phyloP scores from a whole-genome alignment of 768 basidiomycete genomes.

The Podaxis sp. region DNA sequence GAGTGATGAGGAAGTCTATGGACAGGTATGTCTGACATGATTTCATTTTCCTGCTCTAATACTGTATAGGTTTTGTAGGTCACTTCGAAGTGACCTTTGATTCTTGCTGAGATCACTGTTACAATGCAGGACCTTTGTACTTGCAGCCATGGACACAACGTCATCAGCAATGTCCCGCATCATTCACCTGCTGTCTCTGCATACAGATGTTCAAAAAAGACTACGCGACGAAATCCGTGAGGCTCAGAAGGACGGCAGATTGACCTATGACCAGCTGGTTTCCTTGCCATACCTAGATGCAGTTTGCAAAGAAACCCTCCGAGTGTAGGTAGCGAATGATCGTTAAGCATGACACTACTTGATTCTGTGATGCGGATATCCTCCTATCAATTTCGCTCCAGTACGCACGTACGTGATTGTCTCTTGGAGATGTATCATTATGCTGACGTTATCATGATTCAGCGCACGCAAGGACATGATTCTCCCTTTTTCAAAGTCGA shows the following conservation, averaged over 20 bases:
- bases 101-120: neutral
- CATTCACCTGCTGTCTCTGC: slow-evolving; percentile 31
- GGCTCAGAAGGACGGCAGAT: slow-evolving; percentile 24
- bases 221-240: slow-evolving; percentile 34
- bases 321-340: slow-evolving; percentile 27
- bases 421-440: neutral
- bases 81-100: neutral
- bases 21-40: slow-evolving; percentile 30
- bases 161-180: slow-evolving; percentile 35
- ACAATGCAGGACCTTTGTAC: slow-evolving; percentile 8
- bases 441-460: neutral
- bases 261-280: slow-evolving; percentile 38
- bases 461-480: neutral
- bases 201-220: slow-evolving; percentile 36
- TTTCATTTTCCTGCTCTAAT: neutral
- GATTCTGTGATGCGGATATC: neutral
- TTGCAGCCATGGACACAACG: slow-evolving; percentile 44
- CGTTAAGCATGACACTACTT: neutral
- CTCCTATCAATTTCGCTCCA: neutral
- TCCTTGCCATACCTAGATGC: slow-evolving; percentile 40
- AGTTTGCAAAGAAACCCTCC: slow-evolving; percentile 38
- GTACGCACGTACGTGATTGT: neutral
- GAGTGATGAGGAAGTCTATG: slow-evolving; percentile 37
- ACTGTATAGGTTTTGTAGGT: slow-evolving; percentile 1
- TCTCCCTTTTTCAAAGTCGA: neutral